Base-by-base conservation (phyloP, 148 eudicot genomes). In the Pharnaceum exiguum region DNA sequence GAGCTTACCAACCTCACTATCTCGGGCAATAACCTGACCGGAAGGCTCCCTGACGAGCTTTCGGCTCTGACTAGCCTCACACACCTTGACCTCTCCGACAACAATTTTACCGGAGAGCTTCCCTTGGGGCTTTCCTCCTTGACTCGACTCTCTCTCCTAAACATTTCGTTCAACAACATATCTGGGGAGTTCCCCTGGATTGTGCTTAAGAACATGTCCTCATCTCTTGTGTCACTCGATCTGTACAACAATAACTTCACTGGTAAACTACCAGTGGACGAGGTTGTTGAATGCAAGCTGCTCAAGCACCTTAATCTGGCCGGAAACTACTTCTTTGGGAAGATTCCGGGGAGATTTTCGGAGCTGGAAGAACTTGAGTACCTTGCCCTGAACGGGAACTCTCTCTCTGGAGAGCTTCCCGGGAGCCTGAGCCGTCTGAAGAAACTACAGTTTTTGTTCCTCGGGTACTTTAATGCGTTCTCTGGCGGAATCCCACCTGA, bases 261-360 rank as follows among this genome's bases (percentile, higher is more conserved):
- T 10, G 96, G 99, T 0, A 17, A 50, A 1, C 73, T 94, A 0
- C 96, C 99, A 19, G 10, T 2, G 35, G 72, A n/a, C n/a, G n/a
- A 71, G 46, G 21, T 94, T 0, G 46, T 54, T 3, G 11, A 10
- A 8, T 37, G 83, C 53, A 70, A 63, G 49, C 59, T 52, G 3
- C 51, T 94, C 0, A 46, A 28, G 15, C 49, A 40, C 30, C 74
- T 94, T 0, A 19, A 28, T 0, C 75, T 94, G 0, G 95, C 83
- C 0, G 99, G 99, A 1, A 94, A 94, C 37, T 94, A 46, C 48
- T 94, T 94, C 28, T 31, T 69, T 46, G 99, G 99, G 2, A 60
- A 54, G 28, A 94, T 94, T 50, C 99, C 95, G 22, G 76, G 52
- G 36, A 46, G 26, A 0, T 93, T 70, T 51, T 68, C 85, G 0